These are phyloP conservation scores for Ganoderma multipileum DNA, from an alignment of 1,284 basidiomycete genomes.

Conservation along the genomic window DNA sequence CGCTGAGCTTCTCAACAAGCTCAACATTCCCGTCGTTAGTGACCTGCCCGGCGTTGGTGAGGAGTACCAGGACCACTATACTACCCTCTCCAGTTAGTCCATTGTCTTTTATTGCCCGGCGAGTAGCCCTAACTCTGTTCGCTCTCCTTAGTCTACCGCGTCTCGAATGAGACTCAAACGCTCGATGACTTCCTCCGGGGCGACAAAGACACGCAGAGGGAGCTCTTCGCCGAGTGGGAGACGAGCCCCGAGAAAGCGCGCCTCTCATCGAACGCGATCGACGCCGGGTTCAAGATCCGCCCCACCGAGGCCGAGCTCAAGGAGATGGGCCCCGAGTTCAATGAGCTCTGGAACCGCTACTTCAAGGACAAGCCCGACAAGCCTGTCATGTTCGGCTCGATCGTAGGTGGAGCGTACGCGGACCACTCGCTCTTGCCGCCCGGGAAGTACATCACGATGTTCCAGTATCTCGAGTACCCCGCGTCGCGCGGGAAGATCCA, in stretches of 20 bases:
- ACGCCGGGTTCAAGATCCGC: slow-evolving; percentile 80
- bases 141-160: slow-evolving; percentile 62
- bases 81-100: slow-evolving; percentile 63
- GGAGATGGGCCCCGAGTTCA: slow-evolving; percentile 81
- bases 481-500: slow-evolving; percentile 77
- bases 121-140: not conserved
- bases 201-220: slow-evolving; percentile 61
- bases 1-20: slow-evolving; percentile 57
- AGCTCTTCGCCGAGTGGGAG: slow-evolving; percentile 74
- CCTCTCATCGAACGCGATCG: slow-evolving; percentile 72
- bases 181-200: slow-evolving; percentile 75
- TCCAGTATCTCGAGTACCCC: slow-evolving; percentile 78
- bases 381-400: slow-evolving; percentile 76
- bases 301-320: slow-evolving; percentile 72
- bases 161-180: slow-evolving; percentile 68
- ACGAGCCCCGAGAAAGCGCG: slow-evolving; percentile 71
- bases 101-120: not conserved
- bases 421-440: slow-evolving; percentile 74
- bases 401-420: slow-evolving; percentile 72
- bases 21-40: slow-evolving; percentile 67
- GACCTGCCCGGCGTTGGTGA: slow-evolving; percentile 77
- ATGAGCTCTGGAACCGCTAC: slow-evolving; percentile 68
- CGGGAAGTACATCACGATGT: slow-evolving; percentile 76
- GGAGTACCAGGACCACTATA: slow-evolving; percentile 79
- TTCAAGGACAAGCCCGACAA: slow-evolving; percentile 82